Conservation (phyloP, 331 rosid genomes). For the Acacia concinna region DNA sequence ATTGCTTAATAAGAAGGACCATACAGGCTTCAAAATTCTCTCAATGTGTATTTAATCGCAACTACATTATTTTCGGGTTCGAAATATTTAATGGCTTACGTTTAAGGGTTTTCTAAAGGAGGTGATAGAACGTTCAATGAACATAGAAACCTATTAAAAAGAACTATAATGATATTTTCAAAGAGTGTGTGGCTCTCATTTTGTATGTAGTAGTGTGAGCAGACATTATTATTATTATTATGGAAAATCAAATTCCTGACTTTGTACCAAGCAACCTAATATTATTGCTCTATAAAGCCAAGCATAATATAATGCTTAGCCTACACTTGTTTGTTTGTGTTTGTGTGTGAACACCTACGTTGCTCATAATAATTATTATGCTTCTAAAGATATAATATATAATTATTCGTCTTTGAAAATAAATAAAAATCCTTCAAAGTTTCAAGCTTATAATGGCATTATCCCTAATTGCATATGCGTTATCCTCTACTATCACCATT, state of each 20-base stretch:
- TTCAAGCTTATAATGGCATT: background rate
- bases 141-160: background rate
- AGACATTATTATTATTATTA: background rate
- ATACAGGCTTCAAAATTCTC: background rate
- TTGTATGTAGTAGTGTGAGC: background rate
- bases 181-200: background rate
- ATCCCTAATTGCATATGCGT: background rate
- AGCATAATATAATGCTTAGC: background rate
- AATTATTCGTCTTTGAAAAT: background rate
- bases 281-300: background rate
- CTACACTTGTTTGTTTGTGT: background rate
- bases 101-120: too few relatives aligned
- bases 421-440: background rate
- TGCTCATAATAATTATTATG: background rate
- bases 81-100: too few relatives aligned
- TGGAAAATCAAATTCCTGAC: background rate
- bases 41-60: too few relatives aligned
- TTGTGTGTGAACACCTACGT: background rate
- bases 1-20: too few relatives aligned
- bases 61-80: too few relatives aligned
- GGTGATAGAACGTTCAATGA: background rate
- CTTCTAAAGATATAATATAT: background rate
- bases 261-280: background rate
- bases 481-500: background rate
- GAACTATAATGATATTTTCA: background rate